Evolutionary conservation across 2,329 filamentous ascomycete genomes (phyloP).

Genomic region (Nemania serpens): DNA sequence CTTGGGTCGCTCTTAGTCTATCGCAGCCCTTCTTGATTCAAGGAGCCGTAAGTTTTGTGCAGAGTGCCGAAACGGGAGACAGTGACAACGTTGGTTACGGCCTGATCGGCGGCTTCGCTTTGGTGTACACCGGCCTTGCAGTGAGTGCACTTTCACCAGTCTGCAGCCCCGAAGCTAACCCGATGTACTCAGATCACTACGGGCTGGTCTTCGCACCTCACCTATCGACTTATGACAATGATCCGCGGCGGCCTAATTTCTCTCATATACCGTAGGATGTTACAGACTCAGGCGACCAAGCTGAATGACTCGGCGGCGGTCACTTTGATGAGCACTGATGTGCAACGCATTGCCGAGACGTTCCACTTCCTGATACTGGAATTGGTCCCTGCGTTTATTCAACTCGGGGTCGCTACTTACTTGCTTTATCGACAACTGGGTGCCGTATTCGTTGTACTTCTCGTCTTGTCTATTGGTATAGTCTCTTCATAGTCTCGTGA

Average conservation of each 20-base stretch:
- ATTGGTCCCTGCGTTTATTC: slow-evolving; percentile 13
- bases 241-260: slow-evolving; percentile 19
- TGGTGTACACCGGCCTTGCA: slow-evolving; percentile 22
- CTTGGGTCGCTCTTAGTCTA: slow-evolving; percentile 16
- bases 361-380: slow-evolving; percentile 18
- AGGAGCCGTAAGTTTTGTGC: slow-evolving; percentile 11
- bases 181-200: slow-evolving; percentile 2
- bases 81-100: slow-evolving; percentile 11
- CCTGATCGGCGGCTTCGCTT: slow-evolving; percentile 17
- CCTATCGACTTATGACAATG: slow-evolving; percentile 19
- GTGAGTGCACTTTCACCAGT: background rate
- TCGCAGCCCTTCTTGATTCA: slow-evolving; percentile 21
- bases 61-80: background rate
- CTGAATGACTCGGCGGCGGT: slow-evolving; percentile 12
- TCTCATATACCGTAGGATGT: slow-evolving; percentile 14
- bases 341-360: slow-evolving; percentile 20
- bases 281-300: slow-evolving; percentile 9
- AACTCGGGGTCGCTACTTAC: slow-evolving; percentile 23
- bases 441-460: slow-evolving; percentile 13
- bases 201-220: slow-evolving; percentile 22
- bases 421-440: slow-evolving; percentile 22
- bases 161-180: background rate
- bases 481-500: background rate
- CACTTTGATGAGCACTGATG: slow-evolving; percentile 23
- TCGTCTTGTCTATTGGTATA: slow-evolving; percentile 14